phyloP scores from a whole-genome alignment of 2,329 filamentous ascomycete genomes.

The Macrophomina phaseolina region DNA sequence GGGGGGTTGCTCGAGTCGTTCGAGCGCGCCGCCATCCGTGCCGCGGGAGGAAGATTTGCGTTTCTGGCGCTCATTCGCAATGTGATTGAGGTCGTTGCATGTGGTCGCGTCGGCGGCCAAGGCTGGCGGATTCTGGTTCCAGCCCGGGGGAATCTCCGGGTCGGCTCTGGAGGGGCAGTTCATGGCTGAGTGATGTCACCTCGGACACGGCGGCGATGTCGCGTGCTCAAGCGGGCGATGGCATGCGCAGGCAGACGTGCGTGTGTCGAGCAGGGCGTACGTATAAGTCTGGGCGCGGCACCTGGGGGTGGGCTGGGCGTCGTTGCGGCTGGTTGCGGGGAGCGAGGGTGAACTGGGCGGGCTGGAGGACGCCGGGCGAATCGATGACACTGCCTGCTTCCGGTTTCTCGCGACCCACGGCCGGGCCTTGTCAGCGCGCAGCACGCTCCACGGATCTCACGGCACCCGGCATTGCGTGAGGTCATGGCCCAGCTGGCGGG shows the following conservation, averaged over 20 bases:
- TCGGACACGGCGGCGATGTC: not conserved
- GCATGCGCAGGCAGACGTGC: not conserved
- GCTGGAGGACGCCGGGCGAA: conserved; percentile 2
- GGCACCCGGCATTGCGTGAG: not conserved
- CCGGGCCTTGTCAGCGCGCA: not conserved
- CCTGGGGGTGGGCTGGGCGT: conserved; percentile 8
- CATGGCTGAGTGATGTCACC: conserved; percentile 51
- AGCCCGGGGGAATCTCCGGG: conserved; percentile 56
- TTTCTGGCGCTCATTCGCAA: conserved; percentile 63
- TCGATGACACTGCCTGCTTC: conserved; percentile 6
- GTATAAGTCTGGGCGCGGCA: not conserved
- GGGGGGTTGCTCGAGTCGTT: conserved; percentile 26
- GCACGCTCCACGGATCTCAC: not conserved
- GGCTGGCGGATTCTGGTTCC: conserved; percentile 66
- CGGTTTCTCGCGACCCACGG: conserved; percentile 21
- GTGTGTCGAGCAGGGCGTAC: not conserved
- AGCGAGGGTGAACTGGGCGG: conserved; percentile 1
- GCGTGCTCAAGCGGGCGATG: not conserved
- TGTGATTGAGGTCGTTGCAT: conserved; percentile 65
- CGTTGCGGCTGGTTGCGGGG: conserved; percentile 18
- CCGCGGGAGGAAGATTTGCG: conserved; percentile 47
- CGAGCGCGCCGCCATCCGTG: conserved; percentile 32
- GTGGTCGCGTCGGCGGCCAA: conserved; percentile 67
- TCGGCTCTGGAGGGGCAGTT: conserved; percentile 70
- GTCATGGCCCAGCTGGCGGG: not conserved